Percentiles rank a stretch among this genome's conserved stretches.
Evolutionary conservation across 2,329 filamentous ascomycete species (phyloP).

Genomic region (Pyrenophora teres): DNA sequence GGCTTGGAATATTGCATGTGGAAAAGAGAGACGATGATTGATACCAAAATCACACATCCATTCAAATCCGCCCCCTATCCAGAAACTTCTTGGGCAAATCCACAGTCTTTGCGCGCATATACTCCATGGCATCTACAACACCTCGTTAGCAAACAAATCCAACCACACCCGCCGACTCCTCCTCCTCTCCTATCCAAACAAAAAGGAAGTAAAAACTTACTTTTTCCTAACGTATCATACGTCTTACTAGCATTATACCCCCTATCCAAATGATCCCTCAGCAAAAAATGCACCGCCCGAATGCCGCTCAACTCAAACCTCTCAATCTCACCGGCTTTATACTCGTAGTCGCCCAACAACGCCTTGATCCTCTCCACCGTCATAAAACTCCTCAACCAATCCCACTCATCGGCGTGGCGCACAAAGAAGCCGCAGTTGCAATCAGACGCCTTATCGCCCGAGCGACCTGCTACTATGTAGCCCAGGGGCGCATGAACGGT

Average conservation of each 20-base stretch:
- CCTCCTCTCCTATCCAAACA: no score
- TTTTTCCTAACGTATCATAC: conserved; percentile 16
- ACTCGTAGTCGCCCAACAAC: conserved; percentile 38
- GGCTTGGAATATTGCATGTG: no score
- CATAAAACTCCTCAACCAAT: conserved; percentile 39
- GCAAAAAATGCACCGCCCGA: conserved; percentile 45
- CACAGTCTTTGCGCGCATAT: conserved; percentile 23
- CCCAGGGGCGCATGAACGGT: conserved; percentile 48
- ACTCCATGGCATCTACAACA: conserved; percentile 24
- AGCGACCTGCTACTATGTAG: conserved; percentile 52
- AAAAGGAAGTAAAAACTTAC: not conserved
- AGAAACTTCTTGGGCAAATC: conserved; percentile 23
- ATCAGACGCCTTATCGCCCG: conserved; percentile 47
- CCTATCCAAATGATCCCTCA: conserved; percentile 53
- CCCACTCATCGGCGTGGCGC: conserved; percentile 38
- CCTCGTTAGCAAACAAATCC: not conserved
- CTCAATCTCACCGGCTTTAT: conserved; percentile 20
- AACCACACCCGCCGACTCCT: no score
- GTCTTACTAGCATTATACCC: conserved; percentile 25
- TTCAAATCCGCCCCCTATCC: conserved; percentile 17
- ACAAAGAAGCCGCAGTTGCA: conserved; percentile 48
- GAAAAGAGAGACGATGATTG: no score
- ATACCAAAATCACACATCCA: no score
- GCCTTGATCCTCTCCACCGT: conserved; percentile 32
- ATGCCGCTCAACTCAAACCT: conserved; percentile 12